Percentiles rank a stretch among this genome's conserved stretches.
Conservation (phyloP, 768 basidiomycete genomes). For the Boletus vermiculosoides region DNA sequence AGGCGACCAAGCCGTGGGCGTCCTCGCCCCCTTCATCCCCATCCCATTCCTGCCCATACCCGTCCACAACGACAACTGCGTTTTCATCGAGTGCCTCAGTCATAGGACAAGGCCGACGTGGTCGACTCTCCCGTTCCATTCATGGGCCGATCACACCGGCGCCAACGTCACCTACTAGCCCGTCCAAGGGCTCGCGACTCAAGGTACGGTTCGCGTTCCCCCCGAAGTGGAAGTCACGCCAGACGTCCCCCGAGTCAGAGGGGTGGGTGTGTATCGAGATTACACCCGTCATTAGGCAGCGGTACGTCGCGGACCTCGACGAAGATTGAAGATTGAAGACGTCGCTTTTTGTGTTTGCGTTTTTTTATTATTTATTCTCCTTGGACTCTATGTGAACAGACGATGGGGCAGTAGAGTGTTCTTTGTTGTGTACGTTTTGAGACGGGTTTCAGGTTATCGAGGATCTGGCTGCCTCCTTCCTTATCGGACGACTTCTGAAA, state of each 20-base stretch:
- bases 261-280: constrained; percentile 35
- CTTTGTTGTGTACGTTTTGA: neutral
- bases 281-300: constrained; percentile 24
- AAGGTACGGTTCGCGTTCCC: constrained; percentile 17
- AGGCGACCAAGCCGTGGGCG: neutral
- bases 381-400: neutral
- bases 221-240: constrained; percentile 17
- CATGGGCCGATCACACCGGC: neutral
- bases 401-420: neutral
- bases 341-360: neutral
- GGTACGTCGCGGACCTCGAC: constrained; percentile 10
- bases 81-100: neutral
- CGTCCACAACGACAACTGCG: neutral
- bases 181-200: constrained; percentile 18
- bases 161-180: constrained; percentile 9
- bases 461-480: neutral
- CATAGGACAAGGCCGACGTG: neutral
- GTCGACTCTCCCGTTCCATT: constrained; percentile 6
- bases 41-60: constrained; percentile 2
- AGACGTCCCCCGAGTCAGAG: constrained; percentile 14
- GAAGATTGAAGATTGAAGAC: constrained; percentile 10
- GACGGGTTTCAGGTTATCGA: constrained; percentile 3
- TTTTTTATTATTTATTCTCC: too few relatives aligned
- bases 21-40: constrained; percentile 11
- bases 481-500: constrained; percentile 6